Conservation (phyloP, 2,329 filamentous ascomycete species). For the Stemphylium lycopersici region DNA sequence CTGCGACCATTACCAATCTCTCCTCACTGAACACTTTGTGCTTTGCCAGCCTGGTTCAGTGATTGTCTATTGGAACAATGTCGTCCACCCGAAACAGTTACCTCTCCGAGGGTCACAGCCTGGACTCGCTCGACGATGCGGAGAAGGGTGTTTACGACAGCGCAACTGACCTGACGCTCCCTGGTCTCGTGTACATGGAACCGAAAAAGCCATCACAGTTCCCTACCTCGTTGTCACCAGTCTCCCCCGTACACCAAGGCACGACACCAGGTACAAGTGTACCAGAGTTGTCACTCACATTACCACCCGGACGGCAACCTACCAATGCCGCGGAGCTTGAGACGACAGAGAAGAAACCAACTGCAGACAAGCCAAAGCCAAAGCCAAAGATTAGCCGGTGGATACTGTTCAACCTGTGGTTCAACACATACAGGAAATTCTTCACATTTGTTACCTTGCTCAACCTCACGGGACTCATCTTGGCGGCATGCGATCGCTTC, state of each 20-base stretch:
- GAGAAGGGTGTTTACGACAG: conserved; percentile 43
- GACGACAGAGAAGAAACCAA: conserved; percentile 23
- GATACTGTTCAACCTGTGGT: conserved; percentile 43
- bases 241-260: conserved; percentile 42
- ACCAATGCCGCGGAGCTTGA: conserved; percentile 26
- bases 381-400: conserved; percentile 37
- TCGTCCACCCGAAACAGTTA: conserved; percentile 23
- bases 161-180: conserved; percentile 29
- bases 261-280: conserved; percentile 43
- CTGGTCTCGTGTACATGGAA: conserved; percentile 37
- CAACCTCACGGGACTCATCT: conserved; percentile 39
- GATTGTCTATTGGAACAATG: conserved; percentile 27
- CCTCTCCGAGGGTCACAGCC: conserved; percentile 21
- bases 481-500: conserved; percentile 37
- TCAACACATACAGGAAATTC: conserved; percentile 46
- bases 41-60: background rate
- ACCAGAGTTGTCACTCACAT: conserved; percentile 39
- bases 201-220: conserved; percentile 16
- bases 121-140: conserved; percentile 39
- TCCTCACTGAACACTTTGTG: conserved; percentile 4
- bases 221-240: conserved; percentile 22
- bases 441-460: conserved; percentile 41
- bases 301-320: conserved; percentile 21
- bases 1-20: conserved; percentile 18
- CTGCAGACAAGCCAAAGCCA: conserved; percentile 21